A percentile compares a stretch with the other conserved stretches of the same genome.
phyloP scores from a whole-genome alignment of 371 early-diverging fungal genomes.

The Mortierella sp. region DNA sequence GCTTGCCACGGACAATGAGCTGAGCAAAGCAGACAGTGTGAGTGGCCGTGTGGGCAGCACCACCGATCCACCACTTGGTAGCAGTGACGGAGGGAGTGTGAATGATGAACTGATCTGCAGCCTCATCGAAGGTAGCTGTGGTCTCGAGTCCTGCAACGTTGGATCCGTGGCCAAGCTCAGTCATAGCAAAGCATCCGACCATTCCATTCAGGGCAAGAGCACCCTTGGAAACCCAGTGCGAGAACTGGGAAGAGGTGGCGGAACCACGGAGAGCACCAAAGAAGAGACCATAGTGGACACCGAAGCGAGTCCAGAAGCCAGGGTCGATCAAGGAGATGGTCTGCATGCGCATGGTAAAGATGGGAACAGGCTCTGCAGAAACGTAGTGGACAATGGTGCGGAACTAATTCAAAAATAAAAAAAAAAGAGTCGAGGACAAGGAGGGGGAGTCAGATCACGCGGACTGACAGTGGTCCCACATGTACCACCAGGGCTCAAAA shows the following conservation, averaged over 20 bases:
- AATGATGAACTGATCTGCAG: conserved; percentile 86
- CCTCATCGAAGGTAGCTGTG: conserved; percentile 89
- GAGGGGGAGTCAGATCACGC: too few species aligned
- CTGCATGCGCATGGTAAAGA: conserved; percentile 85
- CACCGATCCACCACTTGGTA: conserved; percentile 98
- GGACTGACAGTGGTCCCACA: too few species aligned
- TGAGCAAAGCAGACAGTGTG: conserved; percentile 86
- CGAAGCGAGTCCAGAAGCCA: conserved; percentile 92
- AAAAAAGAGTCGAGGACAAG: background rate
- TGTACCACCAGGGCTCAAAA: too few species aligned
- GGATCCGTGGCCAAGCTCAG: conserved; percentile 91
- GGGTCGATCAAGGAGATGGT: conserved; percentile 85
- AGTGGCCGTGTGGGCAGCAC: conserved; percentile 88
- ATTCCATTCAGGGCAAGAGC: conserved; percentile 84
- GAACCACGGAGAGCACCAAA: conserved; percentile 90
- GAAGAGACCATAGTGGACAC: conserved; percentile 93
- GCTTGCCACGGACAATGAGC: conserved; percentile 79
- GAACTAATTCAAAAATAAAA: conserved; percentile 53
- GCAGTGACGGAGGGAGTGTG: conserved; percentile 92
- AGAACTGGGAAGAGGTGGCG: conserved; percentile 86
- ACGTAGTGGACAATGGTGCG: conserved; percentile 80
- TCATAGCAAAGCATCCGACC: conserved; percentile 94
- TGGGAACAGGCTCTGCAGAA: conserved; percentile 77
- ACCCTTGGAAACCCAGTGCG: conserved; percentile 91
- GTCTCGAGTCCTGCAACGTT: conserved; percentile 95